Conservation (phyloP, 306 rosid species). For the Castanea mollissima region DNA sequence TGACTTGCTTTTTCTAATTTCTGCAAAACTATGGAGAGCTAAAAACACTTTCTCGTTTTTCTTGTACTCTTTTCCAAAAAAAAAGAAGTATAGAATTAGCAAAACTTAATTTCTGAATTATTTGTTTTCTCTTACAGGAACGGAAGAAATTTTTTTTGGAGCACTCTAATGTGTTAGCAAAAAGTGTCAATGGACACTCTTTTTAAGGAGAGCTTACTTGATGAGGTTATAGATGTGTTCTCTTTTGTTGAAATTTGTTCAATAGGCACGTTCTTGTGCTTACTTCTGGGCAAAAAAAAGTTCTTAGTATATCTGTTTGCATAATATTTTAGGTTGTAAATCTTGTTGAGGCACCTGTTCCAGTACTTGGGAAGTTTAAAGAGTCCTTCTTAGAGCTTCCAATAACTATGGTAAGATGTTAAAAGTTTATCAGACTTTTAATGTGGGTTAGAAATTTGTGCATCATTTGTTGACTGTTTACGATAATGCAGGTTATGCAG, state of each 20-base stretch:
- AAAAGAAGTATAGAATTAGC: neutral
- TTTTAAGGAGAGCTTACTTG: slow-evolving; percentile 69
- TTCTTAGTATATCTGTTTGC: slow-evolving; percentile 22
- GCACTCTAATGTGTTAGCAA: slow-evolving; percentile 60
- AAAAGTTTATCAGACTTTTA: neutral
- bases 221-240: slow-evolving; percentile 58
- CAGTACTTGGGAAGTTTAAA: slow-evolving; percentile 81
- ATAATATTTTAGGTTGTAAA: slow-evolving; percentile 65
- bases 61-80: neutral
- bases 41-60: neutral
- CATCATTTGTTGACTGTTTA: slow-evolving; percentile 15
- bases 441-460: slow-evolving; percentile 7
- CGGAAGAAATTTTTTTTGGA: slow-evolving; percentile 64
- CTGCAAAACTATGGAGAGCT: neutral
- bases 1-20: neutral
- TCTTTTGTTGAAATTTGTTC: slow-evolving; percentile 25
- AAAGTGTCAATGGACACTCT: slow-evolving; percentile 65
- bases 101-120: slow-evolving; percentile 1
- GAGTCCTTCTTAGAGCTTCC: slow-evolving; percentile 93
- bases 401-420: slow-evolving; percentile 72
- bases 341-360: slow-evolving; percentile 92
- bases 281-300: neutral
- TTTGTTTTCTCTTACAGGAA: slow-evolving; percentile 42
- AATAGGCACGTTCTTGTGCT: slow-evolving; percentile 1
- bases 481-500: slow-evolving; percentile 83